These are phyloP conservation scores for Ceratocystis cacaofunesta DNA, from an alignment of 2,329 filamentous ascomycete species.

Conservation along the genomic window DNA sequence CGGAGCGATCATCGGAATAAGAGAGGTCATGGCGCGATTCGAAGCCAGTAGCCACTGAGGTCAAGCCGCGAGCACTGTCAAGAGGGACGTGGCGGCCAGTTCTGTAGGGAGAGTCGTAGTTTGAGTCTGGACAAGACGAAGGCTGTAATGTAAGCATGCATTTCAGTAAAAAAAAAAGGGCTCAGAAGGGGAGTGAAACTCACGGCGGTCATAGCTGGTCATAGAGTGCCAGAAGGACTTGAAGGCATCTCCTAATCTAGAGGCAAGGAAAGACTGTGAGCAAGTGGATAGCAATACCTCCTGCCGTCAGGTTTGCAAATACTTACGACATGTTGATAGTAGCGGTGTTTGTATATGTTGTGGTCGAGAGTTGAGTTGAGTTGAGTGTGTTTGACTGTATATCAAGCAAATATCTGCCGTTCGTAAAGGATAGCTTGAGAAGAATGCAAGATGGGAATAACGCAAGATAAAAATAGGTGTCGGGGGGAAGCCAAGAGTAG, in stretches of 20 bases:
- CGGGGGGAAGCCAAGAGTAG: background rate
- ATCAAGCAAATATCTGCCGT: background rate
- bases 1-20: slow-evolving; percentile 43
- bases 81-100: slow-evolving; percentile 82
- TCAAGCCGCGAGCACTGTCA: slow-evolving; percentile 67
- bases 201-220: slow-evolving; percentile 56
- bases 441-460: background rate
- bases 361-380: background rate
- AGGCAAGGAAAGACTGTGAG: background rate
- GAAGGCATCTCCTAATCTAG: slow-evolving; percentile 55
- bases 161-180: slow-evolving; percentile 5
- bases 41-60: slow-evolving; percentile 73
- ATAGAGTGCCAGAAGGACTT: slow-evolving; percentile 92
- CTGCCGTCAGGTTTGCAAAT: background rate
- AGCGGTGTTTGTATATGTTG: background rate
- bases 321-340: slow-evolving; percentile 13
- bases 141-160: slow-evolving; percentile 1
- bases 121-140: slow-evolving; percentile 52
- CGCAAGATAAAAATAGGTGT: slow-evolving; percentile 3
- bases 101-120: slow-evolving; percentile 82
- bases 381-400: background rate
- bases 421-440: background rate
- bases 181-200: slow-evolving; percentile 23
- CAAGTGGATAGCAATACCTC: background rate
- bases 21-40: slow-evolving; percentile 79